A percentile compares a stretch with the other conserved stretches of the same genome.
Evolutionary conservation across 2,329 filamentous ascomycete genomes (phyloP).

Genomic region (Paecilomyces sp.): DNA sequence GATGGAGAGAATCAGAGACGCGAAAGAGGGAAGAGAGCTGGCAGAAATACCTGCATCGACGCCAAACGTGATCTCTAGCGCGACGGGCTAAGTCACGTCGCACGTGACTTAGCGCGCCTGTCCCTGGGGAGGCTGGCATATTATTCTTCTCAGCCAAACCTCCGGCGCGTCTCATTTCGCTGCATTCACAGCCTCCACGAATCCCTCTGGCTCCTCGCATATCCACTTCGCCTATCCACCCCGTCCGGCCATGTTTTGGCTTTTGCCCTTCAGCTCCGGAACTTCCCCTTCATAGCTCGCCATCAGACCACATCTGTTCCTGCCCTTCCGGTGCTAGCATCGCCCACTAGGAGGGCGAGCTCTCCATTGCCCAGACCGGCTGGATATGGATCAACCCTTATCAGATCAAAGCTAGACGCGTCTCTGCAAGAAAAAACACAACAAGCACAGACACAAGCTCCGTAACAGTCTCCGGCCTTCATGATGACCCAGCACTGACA

Average conservation of each 20-base stretch:
- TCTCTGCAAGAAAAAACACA: background rate
- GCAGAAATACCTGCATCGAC: constrained; percentile 27
- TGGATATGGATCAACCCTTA: background rate
- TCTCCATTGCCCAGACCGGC: background rate
- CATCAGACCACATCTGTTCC: background rate
- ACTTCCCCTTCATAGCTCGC: background rate
- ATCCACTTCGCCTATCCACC: background rate
- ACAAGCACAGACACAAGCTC: background rate
- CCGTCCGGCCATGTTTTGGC: background rate
- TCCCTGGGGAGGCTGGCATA: constrained; percentile 4
- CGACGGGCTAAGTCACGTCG: constrained; percentile 30
- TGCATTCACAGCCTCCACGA: background rate
- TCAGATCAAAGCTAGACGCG: background rate
- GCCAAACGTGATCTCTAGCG: constrained; percentile 28
- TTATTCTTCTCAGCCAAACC: background rate
- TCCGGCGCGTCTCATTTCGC: background rate
- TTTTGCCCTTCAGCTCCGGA: background rate
- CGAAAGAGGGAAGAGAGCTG: constrained; percentile 13
- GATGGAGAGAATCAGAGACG: constrained; percentile 16
- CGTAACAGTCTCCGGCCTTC: background rate
- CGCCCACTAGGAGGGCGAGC: background rate
- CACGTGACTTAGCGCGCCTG: constrained; percentile 30
- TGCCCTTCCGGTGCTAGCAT: background rate
- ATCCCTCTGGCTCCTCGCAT: background rate
- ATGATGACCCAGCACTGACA: background rate